Conservation (phyloP, 208 protist species). For the Trypanosoma vivax region DNA sequence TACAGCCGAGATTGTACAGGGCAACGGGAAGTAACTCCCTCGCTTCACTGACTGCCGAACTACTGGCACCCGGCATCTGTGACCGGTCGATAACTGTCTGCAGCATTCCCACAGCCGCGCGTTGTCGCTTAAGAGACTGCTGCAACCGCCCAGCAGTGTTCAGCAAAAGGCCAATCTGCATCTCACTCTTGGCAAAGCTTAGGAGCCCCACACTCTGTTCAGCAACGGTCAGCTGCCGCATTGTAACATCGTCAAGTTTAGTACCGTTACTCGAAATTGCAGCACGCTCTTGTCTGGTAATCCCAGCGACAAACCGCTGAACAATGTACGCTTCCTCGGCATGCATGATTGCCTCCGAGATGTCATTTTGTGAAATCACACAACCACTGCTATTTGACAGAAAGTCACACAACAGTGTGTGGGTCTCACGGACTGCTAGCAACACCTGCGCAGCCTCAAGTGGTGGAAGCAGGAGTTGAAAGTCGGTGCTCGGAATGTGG, state of each 20-base stretch:
- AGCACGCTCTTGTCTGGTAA: background rate
- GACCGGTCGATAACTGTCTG: background rate
- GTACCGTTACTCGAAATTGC: background rate
- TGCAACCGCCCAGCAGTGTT: conserved; percentile 1
- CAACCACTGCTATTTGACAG: background rate
- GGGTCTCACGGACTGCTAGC: conserved; percentile 3
- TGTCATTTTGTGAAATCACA: background rate
- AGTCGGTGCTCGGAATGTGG: background rate
- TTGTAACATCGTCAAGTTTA: background rate
- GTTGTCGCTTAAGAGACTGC: conserved; percentile 1
- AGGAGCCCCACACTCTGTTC: conserved; percentile 1
- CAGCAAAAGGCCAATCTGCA: conserved; percentile 13
- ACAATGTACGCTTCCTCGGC: conserved; percentile 11
- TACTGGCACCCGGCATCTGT: background rate
- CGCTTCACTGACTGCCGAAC: background rate
- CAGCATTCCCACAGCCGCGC: conserved; percentile 5
- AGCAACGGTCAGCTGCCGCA: background rate
- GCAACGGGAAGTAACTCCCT: conserved; percentile 12
- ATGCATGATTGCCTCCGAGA: conserved; percentile 8
- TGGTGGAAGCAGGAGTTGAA: conserved; percentile 6
- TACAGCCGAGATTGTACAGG: conserved; percentile 8
- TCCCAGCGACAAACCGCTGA: background rate
- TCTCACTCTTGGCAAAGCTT: conserved; percentile 11
- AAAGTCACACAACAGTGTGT: conserved; percentile 12
- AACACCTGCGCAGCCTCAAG: conserved; percentile 6